These are phyloP conservation scores for Cadophora malorum DNA, from an alignment of 2,329 filamentous ascomycete genomes.

Conservation along the genomic window DNA sequence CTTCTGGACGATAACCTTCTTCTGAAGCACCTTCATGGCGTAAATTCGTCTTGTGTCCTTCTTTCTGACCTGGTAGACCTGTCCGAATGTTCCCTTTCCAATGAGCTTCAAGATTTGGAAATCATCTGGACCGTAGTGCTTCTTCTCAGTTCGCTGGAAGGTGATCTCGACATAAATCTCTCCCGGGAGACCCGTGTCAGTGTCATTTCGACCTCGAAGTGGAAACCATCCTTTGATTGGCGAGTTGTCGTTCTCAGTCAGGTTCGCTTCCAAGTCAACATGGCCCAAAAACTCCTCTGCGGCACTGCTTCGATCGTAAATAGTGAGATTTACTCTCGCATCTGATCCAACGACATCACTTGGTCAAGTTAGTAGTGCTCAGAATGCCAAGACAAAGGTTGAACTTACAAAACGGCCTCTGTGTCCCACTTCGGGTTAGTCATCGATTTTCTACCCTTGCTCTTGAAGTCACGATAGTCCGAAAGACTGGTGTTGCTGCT, in stretches of 20 bases:
- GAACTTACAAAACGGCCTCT: conserved; percentile 87
- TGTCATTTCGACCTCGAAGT: conserved; percentile 77
- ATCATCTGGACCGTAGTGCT: conserved; percentile 91
- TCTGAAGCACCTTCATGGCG: conserved; percentile 98
- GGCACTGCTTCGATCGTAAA: conserved; percentile 82
- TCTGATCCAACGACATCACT: conserved; percentile 94
- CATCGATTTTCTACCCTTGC: conserved; percentile 65
- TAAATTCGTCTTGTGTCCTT: conserved; percentile 96
- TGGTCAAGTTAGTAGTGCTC: conserved; percentile 32
- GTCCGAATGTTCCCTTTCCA: conserved; percentile 96
- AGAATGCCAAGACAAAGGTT: background rate
- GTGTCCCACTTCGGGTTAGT: conserved; percentile 96
- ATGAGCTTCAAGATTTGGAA: conserved; percentile 97
- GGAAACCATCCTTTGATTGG: conserved; percentile 86
- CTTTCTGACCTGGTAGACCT: conserved; percentile 98
- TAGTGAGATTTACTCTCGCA: conserved; percentile 88
- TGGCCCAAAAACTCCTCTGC: conserved; percentile 93
- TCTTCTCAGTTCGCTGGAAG: conserved; percentile 88
- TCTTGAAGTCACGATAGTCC: conserved; percentile 64
- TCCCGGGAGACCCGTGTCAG: conserved; percentile 76
- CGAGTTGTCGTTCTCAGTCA: conserved; percentile 69
- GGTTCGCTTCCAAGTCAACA: conserved; percentile 77
- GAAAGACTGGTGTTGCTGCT: conserved; percentile 91
- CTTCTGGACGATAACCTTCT: conserved; percentile 99
- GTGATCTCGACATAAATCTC: conserved; percentile 87